Percentiles rank a stretch among this genome's conserved stretches.
Evolutionary conservation across 2,329 filamentous ascomycete genomes (phyloP).

Genomic region (Arthrobotrys megalospora): DNA sequence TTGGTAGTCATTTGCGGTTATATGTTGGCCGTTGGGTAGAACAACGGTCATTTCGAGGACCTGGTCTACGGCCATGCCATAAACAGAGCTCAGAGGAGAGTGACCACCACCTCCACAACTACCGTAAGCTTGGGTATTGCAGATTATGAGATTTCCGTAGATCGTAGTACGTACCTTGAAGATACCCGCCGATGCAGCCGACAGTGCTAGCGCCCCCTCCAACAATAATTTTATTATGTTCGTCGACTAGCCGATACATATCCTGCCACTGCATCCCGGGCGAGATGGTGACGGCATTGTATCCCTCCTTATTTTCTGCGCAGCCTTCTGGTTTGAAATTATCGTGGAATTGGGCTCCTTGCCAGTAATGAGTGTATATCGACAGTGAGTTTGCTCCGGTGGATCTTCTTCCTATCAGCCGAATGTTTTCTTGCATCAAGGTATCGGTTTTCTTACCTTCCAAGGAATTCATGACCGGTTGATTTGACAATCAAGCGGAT

Average conservation of each 20-base stretch:
- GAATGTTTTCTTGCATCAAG: slow-evolving; percentile 59
- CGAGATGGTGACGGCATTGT: slow-evolving; percentile 73
- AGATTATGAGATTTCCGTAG: slow-evolving; percentile 67
- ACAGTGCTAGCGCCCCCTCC: slow-evolving; percentile 66
- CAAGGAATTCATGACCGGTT: slow-evolving; percentile 72
- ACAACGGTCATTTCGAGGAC: slow-evolving; percentile 74
- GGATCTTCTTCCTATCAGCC: slow-evolving; percentile 70
- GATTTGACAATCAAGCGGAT: slow-evolving; percentile 72
- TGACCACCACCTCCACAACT: slow-evolving; percentile 71
- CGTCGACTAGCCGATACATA: slow-evolving; percentile 5
- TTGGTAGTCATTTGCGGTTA: slow-evolving; percentile 70
- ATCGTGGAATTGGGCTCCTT: slow-evolving; percentile 68
- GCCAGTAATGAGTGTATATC: slow-evolving; percentile 67
- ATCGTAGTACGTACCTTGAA: slow-evolving; percentile 62
- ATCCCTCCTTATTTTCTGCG: slow-evolving; percentile 66
- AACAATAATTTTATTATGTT: slow-evolving; percentile 5
- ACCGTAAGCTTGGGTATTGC: not conserved
- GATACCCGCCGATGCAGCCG: slow-evolving; percentile 71
- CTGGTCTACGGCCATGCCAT: slow-evolving; percentile 75
- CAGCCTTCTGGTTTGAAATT: slow-evolving; percentile 1
- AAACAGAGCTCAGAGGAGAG: slow-evolving; percentile 72
- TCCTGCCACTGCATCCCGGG: slow-evolving; percentile 69
- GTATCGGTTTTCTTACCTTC: slow-evolving; percentile 59
- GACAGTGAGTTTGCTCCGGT: slow-evolving; percentile 68
- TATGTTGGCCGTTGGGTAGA: slow-evolving; percentile 70